Percentiles rank a stretch among this genome's conserved stretches.
phyloP scores from a whole-genome alignment of 768 basidiomycete species.

The Lactarius sanguifluus region DNA sequence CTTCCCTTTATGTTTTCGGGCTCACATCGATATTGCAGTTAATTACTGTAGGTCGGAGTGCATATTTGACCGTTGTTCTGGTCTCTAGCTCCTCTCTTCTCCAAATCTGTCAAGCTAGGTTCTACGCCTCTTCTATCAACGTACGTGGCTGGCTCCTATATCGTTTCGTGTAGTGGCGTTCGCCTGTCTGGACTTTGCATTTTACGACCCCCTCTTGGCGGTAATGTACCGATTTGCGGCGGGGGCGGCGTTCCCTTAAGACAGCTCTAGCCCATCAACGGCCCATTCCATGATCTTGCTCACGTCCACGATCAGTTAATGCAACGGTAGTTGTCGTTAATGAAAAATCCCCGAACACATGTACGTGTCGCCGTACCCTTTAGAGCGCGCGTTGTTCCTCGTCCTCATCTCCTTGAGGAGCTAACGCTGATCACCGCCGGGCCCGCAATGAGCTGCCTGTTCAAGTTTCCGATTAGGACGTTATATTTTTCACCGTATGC shows the following conservation, averaged over 20 bases:
- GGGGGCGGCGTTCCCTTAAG: not conserved
- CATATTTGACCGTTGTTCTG: not conserved
- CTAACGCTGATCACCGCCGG: not conserved
- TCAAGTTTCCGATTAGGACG: not conserved
- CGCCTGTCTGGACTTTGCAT: not conserved
- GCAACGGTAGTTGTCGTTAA: not conserved
- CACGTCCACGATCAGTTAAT: slow-evolving; percentile 7
- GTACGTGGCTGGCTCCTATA: slow-evolving; percentile 3
- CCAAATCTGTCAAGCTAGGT: not conserved
- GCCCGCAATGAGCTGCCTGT: not conserved
- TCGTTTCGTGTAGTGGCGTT: slow-evolving; percentile 5
- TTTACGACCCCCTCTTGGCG: not conserved
- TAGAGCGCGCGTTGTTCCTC: not conserved
- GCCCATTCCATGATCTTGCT: not conserved
- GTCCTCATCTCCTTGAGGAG: not conserved
- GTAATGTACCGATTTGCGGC: not conserved
- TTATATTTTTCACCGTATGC: not conserved
- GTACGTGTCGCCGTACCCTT: not conserved
- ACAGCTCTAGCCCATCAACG: not conserved
- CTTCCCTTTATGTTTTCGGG: slow-evolving; percentile 9
- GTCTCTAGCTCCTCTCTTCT: not conserved
- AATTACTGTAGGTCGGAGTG: slow-evolving; percentile 1
- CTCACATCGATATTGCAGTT: slow-evolving; percentile 15
- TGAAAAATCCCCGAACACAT: not conserved
- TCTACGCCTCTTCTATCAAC: not conserved